Base-by-base conservation (phyloP, 352 stramenopile species). In the Phytophthora hibernalis region DNA sequence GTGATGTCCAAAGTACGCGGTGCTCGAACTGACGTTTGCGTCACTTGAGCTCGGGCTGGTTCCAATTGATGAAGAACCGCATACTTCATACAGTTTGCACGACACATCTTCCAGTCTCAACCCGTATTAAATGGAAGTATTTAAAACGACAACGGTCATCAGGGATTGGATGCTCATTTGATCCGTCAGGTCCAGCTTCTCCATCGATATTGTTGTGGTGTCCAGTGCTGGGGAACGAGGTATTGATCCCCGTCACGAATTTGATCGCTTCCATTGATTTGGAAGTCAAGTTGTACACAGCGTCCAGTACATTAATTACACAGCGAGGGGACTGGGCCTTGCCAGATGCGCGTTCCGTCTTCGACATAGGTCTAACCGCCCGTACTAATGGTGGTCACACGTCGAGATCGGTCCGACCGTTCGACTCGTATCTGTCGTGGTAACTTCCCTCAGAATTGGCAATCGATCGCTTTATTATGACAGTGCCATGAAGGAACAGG, bases 401-500 rank as follows among this genome's bases (percentile, higher is more conserved):
- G 35, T 79, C 63, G 3, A 77, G 54, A 12, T 82, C 61, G 1
- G 48, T 62, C 30, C 61, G 64, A 20, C 59, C 33, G 45, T 87
- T 76, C 7, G 73, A 82, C n/a, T 72, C 47, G 16, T 58, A 70
- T 50, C 79, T 85, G 24, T 65, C 62, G 54, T 87, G 74, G 13
- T 72, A 68, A 15, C 68, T 47, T 18, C 62, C 62, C 21, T 54
- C 56, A 0, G 70, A 60, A 33, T 87, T 77, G 5, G 61, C 70
- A 4, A 80, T 71, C 1, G 72, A 65, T 13, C 70, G 61, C 30
- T 87, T 76, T 18, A 83, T 30, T 56, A 80, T 72, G 31, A 77
- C 51, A n/a, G 71, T 79, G 9, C 68, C 79, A 20, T 82, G 76
- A 7, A 87, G 42, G 33, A 82, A 61, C n/a, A 85, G 65, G 22